phyloP scores from a whole-genome alignment of 371 early-diverging fungal genomes.

The Dinochytrium kinnereticum region DNA sequence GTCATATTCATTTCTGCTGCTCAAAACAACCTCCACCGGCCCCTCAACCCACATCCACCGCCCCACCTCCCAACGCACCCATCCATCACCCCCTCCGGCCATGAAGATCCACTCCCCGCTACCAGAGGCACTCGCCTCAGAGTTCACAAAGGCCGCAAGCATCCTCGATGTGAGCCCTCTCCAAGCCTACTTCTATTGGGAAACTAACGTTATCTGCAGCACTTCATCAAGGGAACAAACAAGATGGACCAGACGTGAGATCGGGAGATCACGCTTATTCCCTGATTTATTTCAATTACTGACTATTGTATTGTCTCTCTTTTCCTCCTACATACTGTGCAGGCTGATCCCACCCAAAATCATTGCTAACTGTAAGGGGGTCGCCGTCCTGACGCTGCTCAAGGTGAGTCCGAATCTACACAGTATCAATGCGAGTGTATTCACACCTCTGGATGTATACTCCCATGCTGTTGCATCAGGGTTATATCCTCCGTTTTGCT shows the following conservation, averaged over 20 bases:
- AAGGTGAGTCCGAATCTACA: constrained; percentile 7
- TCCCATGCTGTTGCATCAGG: too few species aligned
- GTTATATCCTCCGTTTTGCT: too few species aligned
- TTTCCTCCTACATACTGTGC: too few species aligned
- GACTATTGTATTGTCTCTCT: not conserved
- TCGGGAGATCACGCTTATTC: not conserved
- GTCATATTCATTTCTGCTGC: not conserved
- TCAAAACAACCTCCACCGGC: not conserved
- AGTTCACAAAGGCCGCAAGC: constrained; percentile 39
- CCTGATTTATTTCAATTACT: not conserved
- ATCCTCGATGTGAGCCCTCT: constrained; percentile 35
- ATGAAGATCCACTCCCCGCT: constrained; percentile 40
- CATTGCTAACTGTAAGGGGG: constrained; percentile 49
- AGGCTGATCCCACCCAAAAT: constrained; percentile 48
- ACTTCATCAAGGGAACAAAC: constrained; percentile 51
- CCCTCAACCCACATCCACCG: not conserved
- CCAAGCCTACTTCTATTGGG: not conserved
- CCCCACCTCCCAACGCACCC: too few species aligned
- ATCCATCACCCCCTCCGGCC: not conserved
- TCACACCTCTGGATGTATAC: too few species aligned
- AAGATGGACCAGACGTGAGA: constrained; percentile 41
- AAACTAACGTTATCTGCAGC: constrained; percentile 26
- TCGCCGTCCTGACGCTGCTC: constrained; percentile 53
- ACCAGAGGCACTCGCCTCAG: constrained; percentile 35
- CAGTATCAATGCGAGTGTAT: too few species aligned